Evolutionary conservation across 192 early-diverging fungal genomes (phyloP), one percentile per base, ranked within the genome.

Genomic region (Piromyces finnis): DNA sequence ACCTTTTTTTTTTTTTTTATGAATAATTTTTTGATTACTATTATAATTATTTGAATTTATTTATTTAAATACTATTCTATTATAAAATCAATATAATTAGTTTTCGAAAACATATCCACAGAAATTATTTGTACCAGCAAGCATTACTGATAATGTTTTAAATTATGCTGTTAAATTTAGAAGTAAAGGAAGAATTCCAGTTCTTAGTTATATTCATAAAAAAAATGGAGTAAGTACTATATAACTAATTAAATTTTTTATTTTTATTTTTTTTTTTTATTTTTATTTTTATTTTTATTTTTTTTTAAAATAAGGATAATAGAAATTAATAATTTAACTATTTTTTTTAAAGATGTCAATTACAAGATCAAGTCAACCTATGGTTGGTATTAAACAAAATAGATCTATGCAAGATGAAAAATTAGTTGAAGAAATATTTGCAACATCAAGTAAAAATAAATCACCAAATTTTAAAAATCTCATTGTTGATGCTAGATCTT

Each of bases 381-480:
- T 99, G 89, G 95, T 95, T 36, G 97, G 97, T 1, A 88, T 99
- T n/a, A 94, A 94, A 82, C 94, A 95, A 83, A 94, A 93, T 79
- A 88, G 97, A 36, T 97, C 95, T 16, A 92, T 96, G 79, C 97
- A 99, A 85, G 97, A 99, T 82, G 97, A 99, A 81, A 97, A 96
- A 86, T 86, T 99, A 16, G 91, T 97, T 28, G 96, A 98, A 82
- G 92, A 92, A 39, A 96, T 99, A 37, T 93, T 98, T 84, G 83
- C 91, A 77, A 90, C 94, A 32, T 29, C 87, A 28, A 80, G 77
- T 26, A 30, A 80, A 3, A 84, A 81, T 12, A 68, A 68, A 68
- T 68, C 51, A 68, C 2, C 22, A 27, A 68, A 68, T n/a, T 68
- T 26, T 68, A 68, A 68, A 68, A 92, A 98, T 84, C 86, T 97